Percentiles rank a stretch among this genome's conserved stretches.
Evolutionary conservation across 805 yeast species (phyloP).

Genomic region (Candida mattraensis): DNA sequence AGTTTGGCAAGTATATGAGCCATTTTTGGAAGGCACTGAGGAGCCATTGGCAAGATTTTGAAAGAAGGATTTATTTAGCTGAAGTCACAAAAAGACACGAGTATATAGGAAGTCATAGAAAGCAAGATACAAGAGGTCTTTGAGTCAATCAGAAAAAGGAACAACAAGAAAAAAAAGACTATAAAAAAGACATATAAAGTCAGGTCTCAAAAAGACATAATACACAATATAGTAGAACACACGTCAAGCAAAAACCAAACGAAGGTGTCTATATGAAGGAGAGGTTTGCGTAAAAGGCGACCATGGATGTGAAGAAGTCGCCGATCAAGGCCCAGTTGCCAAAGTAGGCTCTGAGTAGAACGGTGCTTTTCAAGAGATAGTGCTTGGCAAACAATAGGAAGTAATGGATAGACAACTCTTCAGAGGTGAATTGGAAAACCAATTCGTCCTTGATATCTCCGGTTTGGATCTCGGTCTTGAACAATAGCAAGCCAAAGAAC

Average conservation of each 20-base stretch:
- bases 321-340: slow-evolving; percentile 49
- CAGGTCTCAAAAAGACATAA: too few relatives aligned
- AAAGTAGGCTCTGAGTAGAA: slow-evolving; percentile 41
- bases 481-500: slow-evolving; percentile 39
- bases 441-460: slow-evolving; percentile 30
- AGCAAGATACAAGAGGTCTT: too few relatives aligned
- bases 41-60: slow-evolving; percentile 6
- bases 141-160: too few relatives aligned
- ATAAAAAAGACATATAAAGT: too few relatives aligned
- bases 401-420: slow-evolving; percentile 30
- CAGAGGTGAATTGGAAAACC: slow-evolving; percentile 31
- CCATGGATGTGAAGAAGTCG: slow-evolving; percentile 44
- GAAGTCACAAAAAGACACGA: slow-evolving; percentile 3
- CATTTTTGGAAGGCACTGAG: slow-evolving; percentile 16
- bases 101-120: too few relatives aligned
- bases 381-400: slow-evolving; percentile 19
- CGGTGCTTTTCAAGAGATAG: slow-evolving; percentile 32
- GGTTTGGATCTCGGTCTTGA: slow-evolving; percentile 28
- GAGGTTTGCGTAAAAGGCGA: slow-evolving; percentile 49
- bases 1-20: slow-evolving; percentile 40
- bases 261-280: slow-evolving; percentile 27
- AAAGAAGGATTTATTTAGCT: too few relatives aligned
- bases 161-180: too few relatives aligned
- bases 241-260: slow-evolving; percentile 10
- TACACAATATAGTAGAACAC: slow-evolving; percentile 9